Conservation (phyloP, 495 filamentous ascomycete species). For the Jackrogersella minutella region DNA sequence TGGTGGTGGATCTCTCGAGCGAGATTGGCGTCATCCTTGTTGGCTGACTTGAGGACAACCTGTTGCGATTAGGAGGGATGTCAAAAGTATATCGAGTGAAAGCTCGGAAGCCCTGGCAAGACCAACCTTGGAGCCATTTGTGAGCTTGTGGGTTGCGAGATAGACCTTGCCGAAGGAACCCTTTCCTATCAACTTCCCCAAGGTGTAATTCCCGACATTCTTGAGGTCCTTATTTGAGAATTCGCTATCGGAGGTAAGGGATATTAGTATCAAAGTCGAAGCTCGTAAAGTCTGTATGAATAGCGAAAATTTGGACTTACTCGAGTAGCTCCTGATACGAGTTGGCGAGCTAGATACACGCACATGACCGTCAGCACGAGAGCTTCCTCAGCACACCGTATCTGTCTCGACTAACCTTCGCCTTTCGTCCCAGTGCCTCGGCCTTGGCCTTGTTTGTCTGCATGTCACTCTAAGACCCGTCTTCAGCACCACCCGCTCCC, state of each 20-base stretch:
- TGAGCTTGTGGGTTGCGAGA: conserved; percentile 94
- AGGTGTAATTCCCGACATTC: conserved; percentile 91
- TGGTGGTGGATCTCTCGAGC: conserved; percentile 98
- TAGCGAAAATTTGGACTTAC: conserved; percentile 62
- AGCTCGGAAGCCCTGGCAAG: not conserved
- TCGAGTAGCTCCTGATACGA: conserved; percentile 96
- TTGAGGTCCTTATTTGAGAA: conserved; percentile 92
- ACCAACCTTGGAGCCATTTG: conserved; percentile 94
- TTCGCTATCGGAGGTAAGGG: conserved; percentile 65
- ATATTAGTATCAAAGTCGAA: conserved; percentile 41
- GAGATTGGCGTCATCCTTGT: conserved; percentile 93
- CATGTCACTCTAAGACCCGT: conserved; percentile 49
- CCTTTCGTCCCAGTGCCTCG: conserved; percentile 90
- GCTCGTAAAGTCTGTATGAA: not conserved
- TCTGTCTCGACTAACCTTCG: conserved; percentile 71
- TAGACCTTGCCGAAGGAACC: conserved; percentile 99
- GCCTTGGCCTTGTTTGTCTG: conserved; percentile 76
- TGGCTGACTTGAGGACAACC: conserved; percentile 98
- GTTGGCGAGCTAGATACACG: conserved; percentile 77
- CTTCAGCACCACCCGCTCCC: conserved; percentile 29
- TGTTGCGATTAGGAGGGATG: conserved; percentile 48
- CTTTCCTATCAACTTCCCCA: conserved; percentile 93
- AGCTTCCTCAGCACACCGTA: conserved; percentile 7
- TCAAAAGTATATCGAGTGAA: conserved; percentile 4
- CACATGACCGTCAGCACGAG: conserved; percentile 36